phyloP scores from a whole-genome alignment of 352 stramenopile species.

The Phytopythium kandeliae region DNA sequence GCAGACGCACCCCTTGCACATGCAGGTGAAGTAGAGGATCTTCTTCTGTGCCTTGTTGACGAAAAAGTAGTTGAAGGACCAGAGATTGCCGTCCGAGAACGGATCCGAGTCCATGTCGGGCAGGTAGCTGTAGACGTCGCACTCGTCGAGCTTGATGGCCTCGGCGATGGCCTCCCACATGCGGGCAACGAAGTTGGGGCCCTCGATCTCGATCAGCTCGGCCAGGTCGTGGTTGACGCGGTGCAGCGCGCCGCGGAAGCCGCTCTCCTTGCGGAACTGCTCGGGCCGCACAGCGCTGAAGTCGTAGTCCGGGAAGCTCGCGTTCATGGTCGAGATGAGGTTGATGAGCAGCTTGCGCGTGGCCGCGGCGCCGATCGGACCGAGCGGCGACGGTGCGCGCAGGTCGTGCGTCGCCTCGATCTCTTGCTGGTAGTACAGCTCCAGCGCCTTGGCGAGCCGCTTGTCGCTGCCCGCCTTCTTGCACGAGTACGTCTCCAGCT shows the following conservation, averaged over 20 bases:
- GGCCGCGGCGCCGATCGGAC: constrained; percentile 59
- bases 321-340: constrained; percentile 94
- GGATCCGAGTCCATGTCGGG: constrained; percentile 92
- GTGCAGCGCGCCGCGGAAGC: constrained; percentile 85
- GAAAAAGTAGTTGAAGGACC: constrained; percentile 96
- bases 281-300: constrained; percentile 86
- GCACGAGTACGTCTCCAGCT: constrained; percentile 91
- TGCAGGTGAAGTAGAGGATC: constrained; percentile 92
- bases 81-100: constrained; percentile 89
- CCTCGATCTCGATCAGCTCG: constrained; percentile 95
- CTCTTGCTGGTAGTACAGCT: constrained; percentile 84
- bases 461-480: constrained; percentile 92
- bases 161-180: constrained; percentile 92
- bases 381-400: constrained; percentile 71
- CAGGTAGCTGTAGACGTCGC: constrained; percentile 92
- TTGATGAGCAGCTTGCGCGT: constrained; percentile 91
- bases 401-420: constrained; percentile 47
- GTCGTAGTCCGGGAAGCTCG: constrained; percentile 92
- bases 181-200: constrained; percentile 98
- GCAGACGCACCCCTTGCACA: constrained; percentile 63
- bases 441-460: constrained; percentile 85
- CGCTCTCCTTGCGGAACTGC: constrained; percentile 86
- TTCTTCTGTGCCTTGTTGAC: constrained; percentile 92
- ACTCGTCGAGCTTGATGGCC: constrained; percentile 84
- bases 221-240: constrained; percentile 85